Percentiles rank a stretch among this genome's conserved stretches.
Conservation (phyloP, 2,329 filamentous ascomycete genomes). For the Spiromastix sp. region DNA sequence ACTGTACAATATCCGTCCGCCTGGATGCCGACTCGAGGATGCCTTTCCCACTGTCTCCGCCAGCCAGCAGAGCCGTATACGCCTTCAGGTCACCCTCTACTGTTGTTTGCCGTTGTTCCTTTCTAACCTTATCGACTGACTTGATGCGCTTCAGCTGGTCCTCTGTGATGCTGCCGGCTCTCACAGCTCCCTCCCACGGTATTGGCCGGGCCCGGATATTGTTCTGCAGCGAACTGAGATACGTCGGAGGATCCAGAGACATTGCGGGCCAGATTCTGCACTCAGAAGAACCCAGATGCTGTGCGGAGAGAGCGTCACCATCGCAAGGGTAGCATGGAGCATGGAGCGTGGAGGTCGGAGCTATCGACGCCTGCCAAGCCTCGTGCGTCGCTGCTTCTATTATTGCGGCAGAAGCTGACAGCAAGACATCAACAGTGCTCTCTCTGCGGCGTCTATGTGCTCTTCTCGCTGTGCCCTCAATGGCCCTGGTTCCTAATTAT, state of each 20-base stretch:
- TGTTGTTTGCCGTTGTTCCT: conserved; percentile 74
- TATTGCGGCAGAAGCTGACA: too few species aligned
- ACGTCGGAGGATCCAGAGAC: conserved; percentile 86
- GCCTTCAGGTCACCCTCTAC: conserved; percentile 70
- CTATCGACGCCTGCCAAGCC: too few species aligned
- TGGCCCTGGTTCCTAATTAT: too few species aligned
- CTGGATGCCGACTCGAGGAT: conserved; percentile 79
- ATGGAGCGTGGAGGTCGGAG: too few species aligned
- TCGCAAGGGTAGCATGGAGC: too few species aligned
- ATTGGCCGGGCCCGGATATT: conserved; percentile 95
- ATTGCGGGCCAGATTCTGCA: conserved; percentile 44
- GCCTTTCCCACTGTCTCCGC: conserved; percentile 53
- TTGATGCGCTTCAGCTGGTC: conserved; percentile 92
- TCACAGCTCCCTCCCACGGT: conserved; percentile 93
- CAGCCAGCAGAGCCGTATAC: conserved; percentile 72
- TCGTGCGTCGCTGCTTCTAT: too few species aligned
- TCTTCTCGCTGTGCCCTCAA: too few species aligned
- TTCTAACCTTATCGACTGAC: conserved; percentile 90
- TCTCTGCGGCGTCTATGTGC: too few species aligned
- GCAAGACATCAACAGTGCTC: too few species aligned
- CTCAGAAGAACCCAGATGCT: too few species aligned
- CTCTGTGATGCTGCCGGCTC: conserved; percentile 87
- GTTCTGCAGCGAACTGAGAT: conserved; percentile 80
- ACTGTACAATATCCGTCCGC: conserved; percentile 84
- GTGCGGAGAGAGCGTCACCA: too few species aligned